Base-by-base conservation (phyloP, 352 stramenopile species). In the Phytophthora pistaciae region DNA sequence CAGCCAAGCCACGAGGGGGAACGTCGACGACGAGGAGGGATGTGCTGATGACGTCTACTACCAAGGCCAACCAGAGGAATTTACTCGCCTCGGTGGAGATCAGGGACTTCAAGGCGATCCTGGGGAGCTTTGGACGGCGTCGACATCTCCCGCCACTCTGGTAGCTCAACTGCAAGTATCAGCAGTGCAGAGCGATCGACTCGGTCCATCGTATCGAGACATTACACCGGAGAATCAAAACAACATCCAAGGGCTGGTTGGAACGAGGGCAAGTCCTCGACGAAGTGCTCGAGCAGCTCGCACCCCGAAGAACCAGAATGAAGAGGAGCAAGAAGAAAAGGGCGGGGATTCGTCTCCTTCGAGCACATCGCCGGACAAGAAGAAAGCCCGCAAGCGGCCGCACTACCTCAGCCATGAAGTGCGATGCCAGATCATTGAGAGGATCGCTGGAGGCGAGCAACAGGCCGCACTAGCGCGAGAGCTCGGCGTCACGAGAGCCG, bases 341-440 rank as follows among this genome's bases (percentile, higher is more conserved):
- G 18, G 25, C 5, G 44, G 14, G 18, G 14, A 13, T 11, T n/a
- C 1, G n/a, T 25, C 44, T 21, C 18, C 44, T 13, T 52, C 16
- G 5, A 49, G 42, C 23, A 14, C 48, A 0, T 31, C 49, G 3
- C 9, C 21, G 21, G 23, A 36, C 21, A 9, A 33, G 9, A 29
- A 55, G 49, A 29, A 55, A 11, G 11, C 23, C 9, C 40, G 56
- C 20, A 63, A 63, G 25, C 56, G 56, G 33, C 21, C 40, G 2
- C 56, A 63, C 25, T 63, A 63, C 11, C 40, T 63, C 8, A 36
- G 56, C 8, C 56, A 54, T 44, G 20, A 63, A 40, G 16, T 38
- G 6, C 55, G 56, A 1, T 63, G 56, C 20, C 13, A 23, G 16
- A 63, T 63, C 23, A 63, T 63, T 9, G 21, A 63, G 42, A 23